Percentiles rank a stretch among this genome's conserved stretches.
Evolutionary conservation across 371 early-diverging fungal genomes (phyloP).

Genomic region (Mortierella sp.): DNA sequence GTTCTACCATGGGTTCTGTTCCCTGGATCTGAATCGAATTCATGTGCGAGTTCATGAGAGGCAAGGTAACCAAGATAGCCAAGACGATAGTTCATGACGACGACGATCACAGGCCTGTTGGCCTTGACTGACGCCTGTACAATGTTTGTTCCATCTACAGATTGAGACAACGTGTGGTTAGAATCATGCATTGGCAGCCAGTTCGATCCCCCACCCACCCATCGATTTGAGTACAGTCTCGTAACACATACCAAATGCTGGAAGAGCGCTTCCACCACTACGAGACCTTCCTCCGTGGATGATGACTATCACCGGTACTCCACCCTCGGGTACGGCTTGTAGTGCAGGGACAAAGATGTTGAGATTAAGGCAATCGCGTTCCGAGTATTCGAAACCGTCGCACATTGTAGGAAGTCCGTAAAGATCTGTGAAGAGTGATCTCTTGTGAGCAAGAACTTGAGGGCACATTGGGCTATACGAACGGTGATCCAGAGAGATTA

Average conservation of each 20-base stretch:
- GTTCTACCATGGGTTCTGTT: too few species aligned
- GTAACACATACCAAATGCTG: too few species aligned
- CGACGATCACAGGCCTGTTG: constrained; percentile 48
- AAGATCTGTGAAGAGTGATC: too few species aligned
- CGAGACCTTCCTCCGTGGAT: constrained; percentile 51
- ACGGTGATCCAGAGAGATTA: background rate
- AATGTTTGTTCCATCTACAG: constrained; percentile 40
- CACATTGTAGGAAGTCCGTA: constrained; percentile 17
- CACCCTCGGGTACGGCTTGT: constrained; percentile 1
- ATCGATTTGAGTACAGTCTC: too few species aligned
- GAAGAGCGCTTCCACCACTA: constrained; percentile 43
- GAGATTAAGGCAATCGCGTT: constrained; percentile 51
- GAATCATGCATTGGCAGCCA: too few species aligned
- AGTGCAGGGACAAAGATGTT: constrained; percentile 48
- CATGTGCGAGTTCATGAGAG: constrained; percentile 39
- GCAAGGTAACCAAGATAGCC: constrained; percentile 54
- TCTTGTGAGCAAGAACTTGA: constrained; percentile 36
- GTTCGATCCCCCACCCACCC: too few species aligned
- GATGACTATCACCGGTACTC: constrained; percentile 54
- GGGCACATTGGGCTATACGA: constrained; percentile 36
- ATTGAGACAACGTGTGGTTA: too few species aligned
- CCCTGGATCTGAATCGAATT: constrained; percentile 21
- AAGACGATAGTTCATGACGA: constrained; percentile 54
- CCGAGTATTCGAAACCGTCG: constrained; percentile 19
- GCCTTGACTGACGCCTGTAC: constrained; percentile 21